Conservation (phyloP, 1,284 basidiomycete genomes). For the Naganishia sp. region DNA sequence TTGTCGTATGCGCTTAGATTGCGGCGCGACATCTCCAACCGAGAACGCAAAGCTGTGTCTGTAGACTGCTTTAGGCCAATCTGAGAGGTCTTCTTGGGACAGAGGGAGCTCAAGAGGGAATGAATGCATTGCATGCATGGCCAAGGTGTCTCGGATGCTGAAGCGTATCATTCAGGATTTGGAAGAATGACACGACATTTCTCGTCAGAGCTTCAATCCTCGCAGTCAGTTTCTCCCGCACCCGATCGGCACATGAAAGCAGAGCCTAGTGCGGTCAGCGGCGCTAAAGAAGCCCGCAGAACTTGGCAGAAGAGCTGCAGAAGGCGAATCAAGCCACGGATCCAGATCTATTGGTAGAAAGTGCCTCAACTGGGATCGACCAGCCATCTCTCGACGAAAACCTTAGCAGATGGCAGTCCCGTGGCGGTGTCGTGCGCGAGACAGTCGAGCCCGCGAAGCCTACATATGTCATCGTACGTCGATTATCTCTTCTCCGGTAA, state of each 20-base stretch:
- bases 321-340: background rate
- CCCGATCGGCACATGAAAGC: background rate
- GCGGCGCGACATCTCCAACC: conserved; percentile 5
- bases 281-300: background rate
- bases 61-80: too few relatives aligned
- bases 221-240: background rate
- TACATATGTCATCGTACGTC: too few relatives aligned
- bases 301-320: background rate
- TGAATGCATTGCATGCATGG: too few relatives aligned
- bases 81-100: too few relatives aligned
- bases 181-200: background rate
- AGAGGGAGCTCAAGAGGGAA: too few relatives aligned
- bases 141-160: too few relatives aligned
- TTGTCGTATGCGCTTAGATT: conserved; percentile 33
- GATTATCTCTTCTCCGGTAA: too few relatives aligned
- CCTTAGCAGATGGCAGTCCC: too few relatives aligned
- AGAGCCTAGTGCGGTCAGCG: background rate
- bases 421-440: background rate
- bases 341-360: conserved; percentile 2
- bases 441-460: background rate
- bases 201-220: background rate
- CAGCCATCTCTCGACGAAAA: conserved; percentile 17
- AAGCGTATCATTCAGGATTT: too few relatives aligned
- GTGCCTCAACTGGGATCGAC: conserved; percentile 6
- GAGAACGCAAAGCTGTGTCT: background rate